Evolutionary conservation across 441 rosid genomes (phyloP).

Genomic region (Mallotus repandus): DNA sequence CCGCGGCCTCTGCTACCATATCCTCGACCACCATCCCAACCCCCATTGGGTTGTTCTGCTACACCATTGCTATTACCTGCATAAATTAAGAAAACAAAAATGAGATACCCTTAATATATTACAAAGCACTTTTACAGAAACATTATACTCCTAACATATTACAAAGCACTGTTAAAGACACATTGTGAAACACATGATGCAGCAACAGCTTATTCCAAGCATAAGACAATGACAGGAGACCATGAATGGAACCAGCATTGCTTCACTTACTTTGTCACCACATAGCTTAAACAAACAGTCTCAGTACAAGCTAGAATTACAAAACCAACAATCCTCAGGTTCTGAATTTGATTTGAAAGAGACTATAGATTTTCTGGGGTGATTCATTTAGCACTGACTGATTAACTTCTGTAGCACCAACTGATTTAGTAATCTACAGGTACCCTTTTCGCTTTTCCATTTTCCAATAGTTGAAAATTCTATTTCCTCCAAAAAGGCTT

Average conservation of each 20-base stretch:
- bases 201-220: not conserved
- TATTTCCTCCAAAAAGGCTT: too few relatives aligned
- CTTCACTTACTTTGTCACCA: not conserved
- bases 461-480: too few relatives aligned
- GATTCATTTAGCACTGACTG: too few relatives aligned
- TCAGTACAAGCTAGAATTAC: not conserved
- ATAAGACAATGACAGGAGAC: not conserved
- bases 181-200: not conserved
- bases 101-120: not conserved
- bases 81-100: not conserved
- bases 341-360: too few relatives aligned
- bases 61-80: conserved; percentile 33
- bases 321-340: too few relatives aligned
- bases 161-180: too few relatives aligned
- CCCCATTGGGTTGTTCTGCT: conserved; percentile 30
- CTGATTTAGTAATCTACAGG: not conserved
- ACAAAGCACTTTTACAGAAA: too few relatives aligned
- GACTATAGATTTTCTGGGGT: too few relatives aligned
- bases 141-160: too few relatives aligned
- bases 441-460: too few relatives aligned
- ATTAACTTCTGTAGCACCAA: not conserved
- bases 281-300: not conserved
- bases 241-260: not conserved
- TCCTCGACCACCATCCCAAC: conserved; percentile 23
- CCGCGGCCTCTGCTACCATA: conserved; percentile 44